These are phyloP conservation scores for Endogone sp. DNA, from an alignment of 192 early-diverging fungal species.

Conservation along the genomic window DNA sequence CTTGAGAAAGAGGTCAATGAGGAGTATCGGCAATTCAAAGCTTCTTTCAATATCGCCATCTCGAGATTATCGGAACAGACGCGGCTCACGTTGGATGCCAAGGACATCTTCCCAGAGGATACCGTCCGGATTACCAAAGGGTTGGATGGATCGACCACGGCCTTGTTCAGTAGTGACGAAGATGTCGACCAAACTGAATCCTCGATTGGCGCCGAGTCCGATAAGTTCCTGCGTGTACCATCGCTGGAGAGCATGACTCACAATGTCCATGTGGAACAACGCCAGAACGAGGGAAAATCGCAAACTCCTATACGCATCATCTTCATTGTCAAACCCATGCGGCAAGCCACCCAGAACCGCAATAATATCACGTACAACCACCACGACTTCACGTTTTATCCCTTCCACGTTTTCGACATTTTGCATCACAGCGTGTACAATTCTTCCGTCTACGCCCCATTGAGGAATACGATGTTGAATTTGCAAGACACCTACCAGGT, in stretches of 20 bases:
- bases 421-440: conserved; percentile 37
- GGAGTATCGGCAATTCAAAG: conserved; percentile 1
- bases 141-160: background rate
- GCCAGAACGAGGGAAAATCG: background rate
- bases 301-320: conserved; percentile 26
- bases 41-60: conserved; percentile 2
- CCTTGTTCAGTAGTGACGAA: background rate
- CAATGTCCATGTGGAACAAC: background rate
- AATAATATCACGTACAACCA: conserved; percentile 15
- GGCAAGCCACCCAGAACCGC: conserved; percentile 20
- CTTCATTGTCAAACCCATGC: conserved; percentile 34
- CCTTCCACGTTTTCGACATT: conserved; percentile 36
- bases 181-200: conserved; percentile 1
- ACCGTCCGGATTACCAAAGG: conserved; percentile 10
- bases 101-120: conserved; percentile 9
- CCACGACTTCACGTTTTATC: conserved; percentile 23
- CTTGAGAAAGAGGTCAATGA: background rate
- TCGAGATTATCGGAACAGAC: conserved; percentile 3
- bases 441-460: conserved; percentile 24
- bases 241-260: background rate
- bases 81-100: conserved; percentile 3
- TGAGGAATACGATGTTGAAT: conserved; percentile 29
- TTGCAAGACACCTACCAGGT: conserved; percentile 22
- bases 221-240: background rate
- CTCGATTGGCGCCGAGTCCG: background rate